Evolutionary conservation across 106 monocot species (phyloP).

Genomic region (Apostasia shenzhenica): DNA sequence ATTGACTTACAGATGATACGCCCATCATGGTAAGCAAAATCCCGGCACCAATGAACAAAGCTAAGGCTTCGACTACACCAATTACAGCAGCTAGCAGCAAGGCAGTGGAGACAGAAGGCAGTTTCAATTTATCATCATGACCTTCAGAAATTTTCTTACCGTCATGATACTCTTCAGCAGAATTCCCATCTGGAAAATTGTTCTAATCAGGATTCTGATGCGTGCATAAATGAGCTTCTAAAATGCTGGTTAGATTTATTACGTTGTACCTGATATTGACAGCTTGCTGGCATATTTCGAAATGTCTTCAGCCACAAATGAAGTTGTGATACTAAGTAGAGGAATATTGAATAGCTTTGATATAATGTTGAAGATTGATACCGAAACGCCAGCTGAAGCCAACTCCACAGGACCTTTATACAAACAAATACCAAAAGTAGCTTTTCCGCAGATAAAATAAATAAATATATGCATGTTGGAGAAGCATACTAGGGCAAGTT

Average conservation of each 20-base stretch:
- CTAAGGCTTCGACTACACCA: slow-evolving; percentile 74
- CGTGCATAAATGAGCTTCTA: neutral
- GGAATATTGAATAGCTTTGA: slow-evolving; percentile 98
- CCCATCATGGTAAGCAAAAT: slow-evolving; percentile 80
- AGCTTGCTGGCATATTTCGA: slow-evolving; percentile 45
- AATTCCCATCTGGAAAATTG: slow-evolving; percentile 11
- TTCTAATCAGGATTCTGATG: neutral
- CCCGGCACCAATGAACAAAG: slow-evolving; percentile 75
- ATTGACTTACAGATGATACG: slow-evolving; percentile 49
- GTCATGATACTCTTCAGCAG: slow-evolving; percentile 10
- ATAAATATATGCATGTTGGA: slow-evolving; percentile 1
- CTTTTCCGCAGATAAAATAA: neutral
- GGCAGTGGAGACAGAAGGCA: slow-evolving; percentile 87
- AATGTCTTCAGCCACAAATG: slow-evolving; percentile 96
- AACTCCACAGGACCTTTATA: slow-evolving; percentile 77
- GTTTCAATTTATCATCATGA: slow-evolving; percentile 35
- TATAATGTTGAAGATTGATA: slow-evolving; percentile 89
- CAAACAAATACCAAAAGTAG: neutral
- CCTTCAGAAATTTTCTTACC: slow-evolving; percentile 8
- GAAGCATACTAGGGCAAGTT: neutral
- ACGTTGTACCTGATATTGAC: slow-evolving; percentile 25
- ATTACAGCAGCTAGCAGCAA: slow-evolving; percentile 75
- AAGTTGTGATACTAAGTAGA: slow-evolving; percentile 89
- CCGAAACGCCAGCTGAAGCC: slow-evolving; percentile 85
- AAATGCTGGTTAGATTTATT: neutral